Conservation (phyloP, 164 flowering plant species). For the Stephania japonica region DNA sequence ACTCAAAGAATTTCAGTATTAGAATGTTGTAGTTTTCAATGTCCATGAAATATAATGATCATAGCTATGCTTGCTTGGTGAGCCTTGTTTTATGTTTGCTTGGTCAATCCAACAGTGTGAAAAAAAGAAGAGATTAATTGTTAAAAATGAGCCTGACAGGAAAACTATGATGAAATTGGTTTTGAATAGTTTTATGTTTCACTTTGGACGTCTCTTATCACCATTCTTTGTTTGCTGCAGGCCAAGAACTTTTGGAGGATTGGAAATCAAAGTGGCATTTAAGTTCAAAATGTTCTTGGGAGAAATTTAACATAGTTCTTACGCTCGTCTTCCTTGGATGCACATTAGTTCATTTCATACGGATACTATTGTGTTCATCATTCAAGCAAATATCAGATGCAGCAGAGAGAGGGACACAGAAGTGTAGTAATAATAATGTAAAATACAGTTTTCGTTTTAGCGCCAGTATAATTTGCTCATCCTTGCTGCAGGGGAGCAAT, state of each 20-base stretch:
- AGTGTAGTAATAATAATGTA: constrained; percentile 12
- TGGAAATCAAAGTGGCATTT: constrained; percentile 21
- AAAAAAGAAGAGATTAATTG: background rate
- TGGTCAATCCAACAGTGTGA: background rate
- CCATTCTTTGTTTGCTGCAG: constrained; percentile 21
- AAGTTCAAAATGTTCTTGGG: constrained; percentile 51
- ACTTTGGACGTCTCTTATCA: background rate
- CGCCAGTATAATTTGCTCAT: constrained; percentile 38
- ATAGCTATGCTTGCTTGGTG: too few relatives aligned
- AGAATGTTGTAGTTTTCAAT: background rate
- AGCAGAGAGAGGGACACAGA: constrained; percentile 22
- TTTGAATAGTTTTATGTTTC: background rate
- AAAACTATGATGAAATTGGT: background rate
- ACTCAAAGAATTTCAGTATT: too few relatives aligned
- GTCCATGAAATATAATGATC: background rate
- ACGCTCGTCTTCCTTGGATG: constrained; percentile 50
- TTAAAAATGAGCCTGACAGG: background rate
- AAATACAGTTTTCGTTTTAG: constrained; percentile 35
- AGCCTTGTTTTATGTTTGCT: too few relatives aligned
- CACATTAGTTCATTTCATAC: constrained; percentile 27
- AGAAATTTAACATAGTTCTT: constrained; percentile 38
- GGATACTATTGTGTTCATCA: constrained; percentile 11
- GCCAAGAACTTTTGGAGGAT: constrained; percentile 18
- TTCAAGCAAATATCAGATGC: constrained; percentile 23
- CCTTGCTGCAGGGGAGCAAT: constrained; percentile 34